These are phyloP conservation scores for Eucalyptus cloeziana DNA, from an alignment of 345 rosid species.

Conservation along the genomic window DNA sequence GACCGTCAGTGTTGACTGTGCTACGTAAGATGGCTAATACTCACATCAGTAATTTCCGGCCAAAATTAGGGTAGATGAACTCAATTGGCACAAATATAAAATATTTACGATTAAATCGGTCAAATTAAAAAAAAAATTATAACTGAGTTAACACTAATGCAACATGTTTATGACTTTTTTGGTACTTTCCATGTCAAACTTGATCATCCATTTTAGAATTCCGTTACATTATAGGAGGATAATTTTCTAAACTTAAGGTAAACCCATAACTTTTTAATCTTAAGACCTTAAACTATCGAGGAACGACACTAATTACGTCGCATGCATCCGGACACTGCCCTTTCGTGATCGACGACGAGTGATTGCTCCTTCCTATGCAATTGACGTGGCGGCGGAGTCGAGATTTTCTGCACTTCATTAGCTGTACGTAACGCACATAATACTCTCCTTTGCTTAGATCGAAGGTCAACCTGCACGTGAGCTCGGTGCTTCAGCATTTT, in stretches of 20 bases:
- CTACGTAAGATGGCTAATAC: accelerated
- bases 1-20: accelerated
- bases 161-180: background rate
- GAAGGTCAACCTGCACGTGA: background rate
- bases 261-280: background rate
- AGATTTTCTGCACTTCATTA: background rate
- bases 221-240: background rate
- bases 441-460: background rate
- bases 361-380: background rate
- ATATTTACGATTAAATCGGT: too few relatives aligned
- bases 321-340: background rate
- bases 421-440: background rate
- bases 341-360: background rate
- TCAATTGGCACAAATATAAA: too few relatives aligned
- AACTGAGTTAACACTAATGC: too few relatives aligned
- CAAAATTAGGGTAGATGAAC: background rate
- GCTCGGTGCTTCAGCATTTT: background rate
- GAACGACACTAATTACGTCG: background rate
- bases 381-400: background rate
- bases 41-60: accelerated
- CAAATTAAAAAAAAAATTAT: too few relatives aligned
- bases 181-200: background rate
- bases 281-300: background rate
- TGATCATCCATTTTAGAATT: background rate
- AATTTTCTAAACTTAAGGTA: background rate